Conservation (phyloP, 225 moss, liverwort and hornwort genomes). For the Straminergon stramineum region DNA sequence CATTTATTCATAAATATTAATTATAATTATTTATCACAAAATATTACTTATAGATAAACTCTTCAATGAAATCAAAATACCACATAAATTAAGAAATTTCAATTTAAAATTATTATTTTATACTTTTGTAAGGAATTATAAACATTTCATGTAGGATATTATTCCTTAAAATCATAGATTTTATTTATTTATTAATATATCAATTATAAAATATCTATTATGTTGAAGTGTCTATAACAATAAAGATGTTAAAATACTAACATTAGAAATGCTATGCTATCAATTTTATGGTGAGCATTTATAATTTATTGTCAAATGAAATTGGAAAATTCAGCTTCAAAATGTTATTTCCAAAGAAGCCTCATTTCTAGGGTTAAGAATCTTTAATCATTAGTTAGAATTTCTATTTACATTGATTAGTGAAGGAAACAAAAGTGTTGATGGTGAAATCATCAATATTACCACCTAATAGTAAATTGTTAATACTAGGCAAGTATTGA, state of each 20-base stretch:
- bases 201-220: neutral
- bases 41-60: neutral
- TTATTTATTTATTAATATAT: no score
- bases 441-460: neutral
- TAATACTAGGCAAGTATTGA: neutral
- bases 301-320: neutral
- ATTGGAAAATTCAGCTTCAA: neutral
- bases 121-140: no score
- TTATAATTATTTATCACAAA: neutral
- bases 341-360: rapidly evolving
- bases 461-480: neutral
- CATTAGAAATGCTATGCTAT: neutral
- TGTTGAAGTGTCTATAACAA: no score
- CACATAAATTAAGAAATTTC: rapidly evolving
- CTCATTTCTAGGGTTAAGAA: rapidly evolving
- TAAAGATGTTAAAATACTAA: no score
- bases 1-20: neutral
- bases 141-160: neutral
- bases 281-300: neutral
- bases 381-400: no score
- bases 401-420: neutral
- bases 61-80: neutral
- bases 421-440: neutral
- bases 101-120: neutral
- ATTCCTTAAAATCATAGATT: neutral